Evolutionary conservation across 768 basidiomycete genomes (phyloP), one percentile per base, ranked within the genome.

Genomic region (Lyophyllum shimeji): DNA sequence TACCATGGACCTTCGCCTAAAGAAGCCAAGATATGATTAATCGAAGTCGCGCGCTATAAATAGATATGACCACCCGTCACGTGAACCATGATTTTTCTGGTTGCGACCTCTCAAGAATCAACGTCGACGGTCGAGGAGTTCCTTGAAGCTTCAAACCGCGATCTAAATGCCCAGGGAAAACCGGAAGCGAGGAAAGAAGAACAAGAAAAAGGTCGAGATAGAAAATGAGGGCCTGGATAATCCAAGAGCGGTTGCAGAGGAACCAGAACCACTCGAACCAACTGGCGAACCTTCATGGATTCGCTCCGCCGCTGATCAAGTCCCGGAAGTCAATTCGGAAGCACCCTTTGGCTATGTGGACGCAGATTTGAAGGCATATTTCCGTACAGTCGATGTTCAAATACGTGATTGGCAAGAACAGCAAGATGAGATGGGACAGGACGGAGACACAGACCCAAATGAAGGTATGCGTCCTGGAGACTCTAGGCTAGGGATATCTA

Each of bases 311-410:
- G 70, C 68, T 31, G 63, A 69, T 29, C 53, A 67, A n/a, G 57
- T 48, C 3, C 66, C 74, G 37, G 77, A 79, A 50, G 52, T 71
- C 51, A 77, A 85, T 64, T 67, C 70, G 15, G 90, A 92, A 57
- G 89, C 90, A 43, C 94, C 95, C 1, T 97, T 95, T 68, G 95
- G 94, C 55, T 89, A 86, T 57, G 85, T 96, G 7, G 94, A 96
- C 61, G 81, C 83, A 18, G 95, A 96, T 65, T 77, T 96, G 27
- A 96, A 96, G 69, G 91, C 93, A 1, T 98, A 98, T 72, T 96
- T 97, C 64, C 76, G 89, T 44, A 92, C 86, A 1, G 93, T 96
- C 11, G 93, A 97, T 59, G 76, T 86, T 29, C 92, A 95, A 67
- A 86, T 97, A 39, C 85, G 85, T 46, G 85, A 89, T 60, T 98